Conservation (phyloP, 495 filamentous ascomycete genomes). For the Aspergillus carlsbadensis region DNA sequence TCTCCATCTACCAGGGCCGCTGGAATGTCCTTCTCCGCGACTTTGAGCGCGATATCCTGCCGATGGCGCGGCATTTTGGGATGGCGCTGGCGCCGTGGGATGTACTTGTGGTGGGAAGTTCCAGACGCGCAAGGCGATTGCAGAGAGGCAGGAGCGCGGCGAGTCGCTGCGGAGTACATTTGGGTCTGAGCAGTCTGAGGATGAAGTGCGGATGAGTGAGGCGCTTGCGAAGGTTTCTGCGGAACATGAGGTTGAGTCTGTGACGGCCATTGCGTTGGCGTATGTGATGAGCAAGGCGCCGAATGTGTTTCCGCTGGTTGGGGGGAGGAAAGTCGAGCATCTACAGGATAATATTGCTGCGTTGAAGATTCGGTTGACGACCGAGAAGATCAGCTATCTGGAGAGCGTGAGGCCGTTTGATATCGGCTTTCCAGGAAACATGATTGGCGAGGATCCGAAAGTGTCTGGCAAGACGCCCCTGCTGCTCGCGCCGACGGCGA, state of each 20-base stretch:
- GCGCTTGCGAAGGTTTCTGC: background rate
- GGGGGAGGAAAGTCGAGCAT: conserved; percentile 59
- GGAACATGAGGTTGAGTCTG: background rate
- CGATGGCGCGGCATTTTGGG: conserved; percentile 25
- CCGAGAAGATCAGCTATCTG: conserved; percentile 8
- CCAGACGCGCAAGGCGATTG: conserved; percentile 24
- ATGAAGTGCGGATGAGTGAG: conserved; percentile 6
- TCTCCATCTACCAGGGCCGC: conserved; percentile 42
- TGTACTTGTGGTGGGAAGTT: conserved; percentile 21
- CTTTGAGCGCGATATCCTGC: conserved; percentile 38
- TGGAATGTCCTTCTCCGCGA: conserved; percentile 43
- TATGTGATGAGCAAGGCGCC: conserved; percentile 73
- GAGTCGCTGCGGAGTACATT: no score
- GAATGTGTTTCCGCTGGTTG: conserved; percentile 73
- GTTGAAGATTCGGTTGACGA: background rate
- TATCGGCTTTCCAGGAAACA: conserved; percentile 51
- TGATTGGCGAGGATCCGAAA: conserved; percentile 38
- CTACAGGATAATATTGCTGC: conserved; percentile 41
- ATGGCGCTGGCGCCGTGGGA: conserved; percentile 13
- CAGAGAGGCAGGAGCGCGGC: conserved; percentile 33
- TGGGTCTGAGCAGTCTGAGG: no score
- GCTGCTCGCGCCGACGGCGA: no score
- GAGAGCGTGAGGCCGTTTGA: conserved; percentile 49
- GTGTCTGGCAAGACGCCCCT: no score
- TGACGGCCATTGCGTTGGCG: conserved; percentile 60